Percentiles rank a stretch among this genome's conserved stretches.
These are phyloP conservation scores for Scutellaria galericulata DNA, from an alignment of 257 asterid species.

Conservation along the genomic window DNA sequence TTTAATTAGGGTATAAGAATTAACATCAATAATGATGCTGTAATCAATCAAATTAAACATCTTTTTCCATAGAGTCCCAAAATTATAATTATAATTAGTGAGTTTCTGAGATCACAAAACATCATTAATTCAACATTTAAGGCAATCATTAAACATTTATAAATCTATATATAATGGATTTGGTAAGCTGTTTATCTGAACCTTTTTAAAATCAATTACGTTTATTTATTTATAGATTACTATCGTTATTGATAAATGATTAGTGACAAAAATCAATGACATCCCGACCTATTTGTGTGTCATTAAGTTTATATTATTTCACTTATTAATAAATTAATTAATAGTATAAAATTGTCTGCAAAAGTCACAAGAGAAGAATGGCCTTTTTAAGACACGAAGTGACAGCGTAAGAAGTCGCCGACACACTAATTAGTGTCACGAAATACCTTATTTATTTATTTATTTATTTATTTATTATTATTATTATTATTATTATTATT, in stretches of 20 bases:
- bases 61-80: too few relatives aligned
- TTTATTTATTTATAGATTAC: too few relatives aligned
- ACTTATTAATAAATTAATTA: neutral
- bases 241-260: neutral
- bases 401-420: slow-evolving; percentile 29
- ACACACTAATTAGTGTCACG: neutral
- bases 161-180: too few relatives aligned
- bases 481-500: too few relatives aligned
- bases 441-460: neutral
- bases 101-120: too few relatives aligned
- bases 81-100: too few relatives aligned
- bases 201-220: too few relatives aligned
- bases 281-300: neutral
- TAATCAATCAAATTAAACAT: too few relatives aligned
- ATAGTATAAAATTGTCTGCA: slow-evolving; percentile 22
- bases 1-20: neutral
- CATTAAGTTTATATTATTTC: neutral
- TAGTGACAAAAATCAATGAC: slow-evolving; percentile 17
- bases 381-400: slow-evolving; percentile 34
- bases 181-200: too few relatives aligned
- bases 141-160: too few relatives aligned
- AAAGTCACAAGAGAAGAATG: slow-evolving; percentile 27
- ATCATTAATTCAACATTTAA: too few relatives aligned
- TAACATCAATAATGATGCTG: neutral
- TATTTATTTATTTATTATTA: too few relatives aligned